Evolutionary conservation across 2,329 filamentous ascomycete genomes (phyloP), one percentile per base, ranked within the genome.

Genomic region (Dactylellina drechsleri): DNA sequence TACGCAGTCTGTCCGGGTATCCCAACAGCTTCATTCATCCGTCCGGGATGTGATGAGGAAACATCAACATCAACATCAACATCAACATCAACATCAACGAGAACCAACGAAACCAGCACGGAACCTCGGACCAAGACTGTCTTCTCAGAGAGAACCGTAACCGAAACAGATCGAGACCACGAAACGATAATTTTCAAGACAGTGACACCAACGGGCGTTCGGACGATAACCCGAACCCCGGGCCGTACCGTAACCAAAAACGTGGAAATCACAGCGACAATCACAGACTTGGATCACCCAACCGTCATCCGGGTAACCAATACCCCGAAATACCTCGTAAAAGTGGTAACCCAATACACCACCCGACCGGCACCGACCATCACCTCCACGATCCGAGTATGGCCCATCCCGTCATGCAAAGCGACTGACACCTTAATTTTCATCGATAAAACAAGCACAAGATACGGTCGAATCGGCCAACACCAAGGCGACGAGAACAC

Each of bases 1-100:
- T 40, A 41, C 53, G 2, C 53, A 16, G 53, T 16, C 53, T 57
- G 53, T 13, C 53, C 53, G 10, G 53, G 53, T 1, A 41, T 57
- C 18, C 28, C 28, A 1, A 40, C 28, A 10, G 10, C 28, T 12
- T n/a, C 12, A 5, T 50, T 54, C 49, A 26, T 65, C 18, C 13
- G 23, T 28, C 26, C 53, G 2, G 5, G 8, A 13, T 57, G 53
- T 41, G 10, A 40, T 10, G 40, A 28, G 7, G 40, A 28, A 41
- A 40, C 26, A 7, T 40, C 13, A 15, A 8, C 16, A 10, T n/a
- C 23, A 1, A 57, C 53, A 28, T 40, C 15, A 4, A 31, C 3
- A n/a, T 13, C 23, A n/a, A 13, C 4, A 49, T 50, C 10, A 57
- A 40, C 13, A 20, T 20, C n/a, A 31, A 20, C 6, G n/a, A 50